Base-by-base conservation (phyloP, 352 stramenopile genomes). In the Phytopythium cucurbitacearum region DNA sequence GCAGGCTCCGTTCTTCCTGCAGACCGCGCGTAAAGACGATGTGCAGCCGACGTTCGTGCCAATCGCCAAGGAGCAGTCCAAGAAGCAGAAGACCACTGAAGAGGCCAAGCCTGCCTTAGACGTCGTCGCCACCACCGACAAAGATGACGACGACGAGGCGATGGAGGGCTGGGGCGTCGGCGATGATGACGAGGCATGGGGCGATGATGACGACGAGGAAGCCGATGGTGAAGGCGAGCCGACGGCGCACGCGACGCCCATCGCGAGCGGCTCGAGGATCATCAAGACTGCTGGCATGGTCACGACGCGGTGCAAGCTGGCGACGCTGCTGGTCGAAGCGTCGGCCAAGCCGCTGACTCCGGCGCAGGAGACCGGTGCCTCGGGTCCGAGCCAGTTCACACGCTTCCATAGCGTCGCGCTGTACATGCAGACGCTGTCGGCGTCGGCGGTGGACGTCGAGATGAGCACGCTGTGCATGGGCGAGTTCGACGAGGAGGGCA, bases 1-100 rank as follows among this genome's bases (percentile, higher is more conserved):
- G 45, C 81, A 91, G 52, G 95, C 95, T 39, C 95, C 95, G 40
- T 98, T 98, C 76, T 98, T 98, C 66, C 75, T 98, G 37, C 92
- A 97, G 62, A 98, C 89, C 48, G 70, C 81, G 15, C 76, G 83
- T 21, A 93, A 88, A 57, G 80, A 93, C 56, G 75, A 84, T 15
- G 80, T 91, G 4, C 66, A 90, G 48, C 80, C 83, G 15, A 89
- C 80, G 35, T 93, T 93, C 58, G 80, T 90, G 12, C 63, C 77
- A 6, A 47, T 87, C 5, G 64, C 46, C 4, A 57, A 71, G 40
- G 67, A 78, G 46, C 44, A 64, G 8, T 28, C 51, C 4, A 55
- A 63, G 32, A n/a, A 34, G 8, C 65, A 69, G 32, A 60, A 69
- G 32, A 21, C 16, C 5, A 48, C 64, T 35, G 58, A 67, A 38